Evolutionary conservation across 1,284 basidiomycete species (phyloP).

Genomic region (Naganishia sp.): DNA sequence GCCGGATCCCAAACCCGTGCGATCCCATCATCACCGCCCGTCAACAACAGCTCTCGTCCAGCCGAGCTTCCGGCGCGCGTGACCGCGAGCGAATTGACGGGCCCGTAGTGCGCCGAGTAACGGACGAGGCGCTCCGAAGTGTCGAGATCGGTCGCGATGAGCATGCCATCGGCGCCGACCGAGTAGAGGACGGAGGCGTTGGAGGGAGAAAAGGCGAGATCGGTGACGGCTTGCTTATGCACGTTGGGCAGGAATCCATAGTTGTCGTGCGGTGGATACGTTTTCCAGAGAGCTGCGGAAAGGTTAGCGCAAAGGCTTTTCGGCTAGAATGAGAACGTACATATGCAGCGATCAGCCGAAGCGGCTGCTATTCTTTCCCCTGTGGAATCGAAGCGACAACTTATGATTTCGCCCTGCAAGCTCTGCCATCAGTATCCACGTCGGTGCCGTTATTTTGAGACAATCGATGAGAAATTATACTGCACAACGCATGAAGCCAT

Average conservation of each 20-base stretch:
- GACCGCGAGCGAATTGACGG: slow-evolving; percentile 85
- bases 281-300: slow-evolving; percentile 52
- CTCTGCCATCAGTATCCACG: neutral
- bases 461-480: too few species aligned
- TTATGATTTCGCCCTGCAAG: slow-evolving; percentile 52
- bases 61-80: slow-evolving; percentile 67
- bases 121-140: slow-evolving; percentile 48
- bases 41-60: slow-evolving; percentile 70
- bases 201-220: slow-evolving; percentile 51
- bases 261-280: slow-evolving; percentile 55
- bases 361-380: slow-evolving; percentile 52
- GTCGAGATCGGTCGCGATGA: slow-evolving; percentile 50
- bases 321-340: slow-evolving; percentile 38
- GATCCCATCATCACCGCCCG: slow-evolving; percentile 83
- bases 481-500: too few species aligned
- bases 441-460: neutral
- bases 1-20: slow-evolving; percentile 81
- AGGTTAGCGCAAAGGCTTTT: neutral
- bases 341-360: slow-evolving; percentile 52
- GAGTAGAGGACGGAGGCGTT: slow-evolving; percentile 52
- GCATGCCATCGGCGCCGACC: slow-evolving; percentile 50
- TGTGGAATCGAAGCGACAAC: slow-evolving; percentile 54
- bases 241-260: slow-evolving; percentile 52
- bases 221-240: slow-evolving; percentile 54
- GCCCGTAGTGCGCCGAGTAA: slow-evolving; percentile 71